Percentiles rank a stretch among this genome's conserved stretches.
Evolutionary conservation across 2,329 filamentous ascomycete species (phyloP).

Genomic region (Rhynchosporium graminicola): DNA sequence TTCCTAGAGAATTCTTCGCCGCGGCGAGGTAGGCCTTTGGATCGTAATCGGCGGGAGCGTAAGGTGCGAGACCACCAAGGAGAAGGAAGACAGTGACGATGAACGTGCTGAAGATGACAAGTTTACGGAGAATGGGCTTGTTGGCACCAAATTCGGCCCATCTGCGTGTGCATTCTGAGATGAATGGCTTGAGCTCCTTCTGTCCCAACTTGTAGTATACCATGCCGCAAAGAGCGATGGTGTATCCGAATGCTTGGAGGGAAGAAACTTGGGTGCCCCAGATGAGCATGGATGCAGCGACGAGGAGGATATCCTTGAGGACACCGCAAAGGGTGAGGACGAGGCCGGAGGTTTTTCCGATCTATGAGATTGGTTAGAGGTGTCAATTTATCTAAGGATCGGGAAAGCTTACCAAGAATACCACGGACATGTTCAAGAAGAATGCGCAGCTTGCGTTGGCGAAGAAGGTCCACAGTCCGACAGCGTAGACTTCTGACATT

Average conservation of each 20-base stretch:
- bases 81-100: conserved; percentile 69
- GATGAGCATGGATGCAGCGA: conserved; percentile 76
- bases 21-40: conserved; percentile 42
- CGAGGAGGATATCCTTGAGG: conserved; percentile 84
- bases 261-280: conserved; percentile 74
- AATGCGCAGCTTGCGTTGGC: conserved; percentile 79
- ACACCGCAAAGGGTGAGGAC: conserved; percentile 86
- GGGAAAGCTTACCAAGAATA: conserved; percentile 69
- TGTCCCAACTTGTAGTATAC: conserved; percentile 84
- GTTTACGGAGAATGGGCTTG: conserved; percentile 76
- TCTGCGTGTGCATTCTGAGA: conserved; percentile 68
- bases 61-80: conserved; percentile 66
- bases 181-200: conserved; percentile 80
- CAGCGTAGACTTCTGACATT: conserved; percentile 69
- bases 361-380: conserved; percentile 50
- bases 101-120: conserved; percentile 66
- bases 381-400: background rate
- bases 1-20: conserved; percentile 36
- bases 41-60: conserved; percentile 57
- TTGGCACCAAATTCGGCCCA: conserved; percentile 85
- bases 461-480: conserved; percentile 72
- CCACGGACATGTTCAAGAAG: conserved; percentile 80
- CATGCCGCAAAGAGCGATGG: conserved; percentile 76
- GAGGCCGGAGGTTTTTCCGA: conserved; percentile 84
- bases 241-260: conserved; percentile 83